phyloP scores from a whole-genome alignment of 345 rosid species.

The Brassica nigra region DNA sequence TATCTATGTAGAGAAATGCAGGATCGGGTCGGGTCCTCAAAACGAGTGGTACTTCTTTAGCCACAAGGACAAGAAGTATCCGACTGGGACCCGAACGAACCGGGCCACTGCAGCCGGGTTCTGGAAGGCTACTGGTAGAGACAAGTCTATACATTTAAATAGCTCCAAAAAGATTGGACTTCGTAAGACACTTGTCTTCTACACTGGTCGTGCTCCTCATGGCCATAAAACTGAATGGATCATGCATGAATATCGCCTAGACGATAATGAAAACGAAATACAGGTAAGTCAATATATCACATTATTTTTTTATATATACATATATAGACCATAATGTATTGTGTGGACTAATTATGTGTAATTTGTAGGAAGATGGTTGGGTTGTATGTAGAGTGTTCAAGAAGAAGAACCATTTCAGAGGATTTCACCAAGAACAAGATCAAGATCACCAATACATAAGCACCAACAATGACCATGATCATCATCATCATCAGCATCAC shows the following conservation, averaged over 20 bases:
- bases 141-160: conserved; percentile 80
- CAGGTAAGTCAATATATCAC: conserved; percentile 48
- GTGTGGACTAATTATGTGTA: background rate
- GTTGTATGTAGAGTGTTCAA: conserved; percentile 89
- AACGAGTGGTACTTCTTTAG: conserved; percentile 99
- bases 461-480: conserved; percentile 33
- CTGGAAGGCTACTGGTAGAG: conserved; percentile 99
- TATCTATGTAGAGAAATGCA: conserved; percentile 64
- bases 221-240: conserved; percentile 99
- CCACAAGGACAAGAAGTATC: conserved; percentile 98
- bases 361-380: conserved; percentile 87
- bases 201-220: conserved; percentile 98
- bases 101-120: conserved; percentile 96
- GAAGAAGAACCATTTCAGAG: conserved; percentile 71
- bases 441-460: conserved; percentile 45
- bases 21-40: conserved; percentile 94
- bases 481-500: conserved; percentile 27
- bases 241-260: conserved; percentile 99
- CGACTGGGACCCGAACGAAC: conserved; percentile 95
- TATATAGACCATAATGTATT: too few species aligned
- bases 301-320: too few species aligned
- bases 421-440: conserved; percentile 51
- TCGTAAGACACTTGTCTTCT: conserved; percentile 98
- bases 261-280: conserved; percentile 61
- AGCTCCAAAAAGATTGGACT: conserved; percentile 84